phyloP scores from a whole-genome alignment of 805 yeast genomes.

The Cyberlindnera galapagoensis region DNA sequence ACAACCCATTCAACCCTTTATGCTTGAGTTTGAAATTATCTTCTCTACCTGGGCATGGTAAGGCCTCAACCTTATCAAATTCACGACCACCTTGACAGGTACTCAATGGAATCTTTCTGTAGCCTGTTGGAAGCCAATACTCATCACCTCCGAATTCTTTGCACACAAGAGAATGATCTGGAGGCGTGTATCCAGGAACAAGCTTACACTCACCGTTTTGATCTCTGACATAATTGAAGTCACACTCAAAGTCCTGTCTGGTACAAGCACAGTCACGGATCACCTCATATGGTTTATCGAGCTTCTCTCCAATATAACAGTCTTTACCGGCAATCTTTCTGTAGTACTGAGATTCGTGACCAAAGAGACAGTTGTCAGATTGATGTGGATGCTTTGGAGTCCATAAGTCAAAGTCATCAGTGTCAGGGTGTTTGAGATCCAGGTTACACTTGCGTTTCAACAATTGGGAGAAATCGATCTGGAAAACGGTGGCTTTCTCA shows the following conservation, averaged over 20 bases:
- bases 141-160: constrained; percentile 49
- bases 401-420: constrained; percentile 60
- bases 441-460: constrained; percentile 50
- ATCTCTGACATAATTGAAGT: constrained; percentile 68
- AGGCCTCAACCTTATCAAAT: constrained; percentile 57
- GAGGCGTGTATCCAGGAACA: constrained; percentile 66
- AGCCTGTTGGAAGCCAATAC: constrained; percentile 87
- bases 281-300: constrained; percentile 49
- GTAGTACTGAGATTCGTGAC: constrained; percentile 57
- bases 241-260: constrained; percentile 89
- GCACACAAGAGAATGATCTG: constrained; percentile 60
- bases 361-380: constrained; percentile 55
- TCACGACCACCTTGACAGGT: constrained; percentile 80
- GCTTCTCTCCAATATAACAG: constrained; percentile 64
- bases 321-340: constrained; percentile 49
- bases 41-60: constrained; percentile 86
- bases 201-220: constrained; percentile 80
- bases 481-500: constrained; percentile 38
- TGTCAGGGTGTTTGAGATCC: constrained; percentile 35
- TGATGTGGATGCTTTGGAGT: constrained; percentile 51
- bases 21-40: constrained; percentile 49
- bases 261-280: constrained; percentile 75
- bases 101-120: constrained; percentile 76
- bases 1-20: constrained; percentile 48
- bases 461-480: constrained; percentile 52